These are phyloP conservation scores for Olyra latifolia DNA, from an alignment of 176 grass and related monocot genomes.

Conservation along the genomic window DNA sequence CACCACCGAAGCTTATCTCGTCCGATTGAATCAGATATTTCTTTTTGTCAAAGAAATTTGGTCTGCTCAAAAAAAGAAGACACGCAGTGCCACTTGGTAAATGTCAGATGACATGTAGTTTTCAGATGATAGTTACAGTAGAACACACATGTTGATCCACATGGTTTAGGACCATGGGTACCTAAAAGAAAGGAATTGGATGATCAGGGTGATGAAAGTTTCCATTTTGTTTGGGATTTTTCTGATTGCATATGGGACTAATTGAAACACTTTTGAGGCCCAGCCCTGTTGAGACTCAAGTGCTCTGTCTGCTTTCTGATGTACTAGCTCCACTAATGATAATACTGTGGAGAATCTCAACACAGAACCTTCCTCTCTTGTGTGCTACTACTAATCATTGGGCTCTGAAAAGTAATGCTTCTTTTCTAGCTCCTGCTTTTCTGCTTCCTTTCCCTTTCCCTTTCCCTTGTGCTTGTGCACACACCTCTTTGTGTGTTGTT, in stretches of 20 bases:
- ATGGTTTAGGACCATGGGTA: neutral
- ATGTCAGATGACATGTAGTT: conserved; percentile 22
- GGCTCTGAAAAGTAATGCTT: neutral
- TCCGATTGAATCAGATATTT: conserved; percentile 32
- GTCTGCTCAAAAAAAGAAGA: neutral
- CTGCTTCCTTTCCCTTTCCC: neutral
- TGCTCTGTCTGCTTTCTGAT: neutral
- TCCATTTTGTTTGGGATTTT: neutral
- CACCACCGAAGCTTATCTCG: conserved; percentile 28
- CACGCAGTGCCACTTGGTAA: neutral
- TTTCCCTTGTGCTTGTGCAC: neutral
- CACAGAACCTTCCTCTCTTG: conserved; percentile 3
- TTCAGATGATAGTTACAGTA: conserved; percentile 23
- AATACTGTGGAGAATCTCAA: neutral
- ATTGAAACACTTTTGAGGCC: neutral
- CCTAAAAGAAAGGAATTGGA: neutral
- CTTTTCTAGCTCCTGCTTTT: neutral
- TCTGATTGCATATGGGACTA: neutral
- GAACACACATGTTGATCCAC: conserved; percentile 6
- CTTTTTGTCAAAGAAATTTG: neutral
- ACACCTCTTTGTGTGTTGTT: neutral
- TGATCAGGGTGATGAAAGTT: neutral
- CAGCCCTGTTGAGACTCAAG: too few species aligned
- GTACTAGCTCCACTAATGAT: neutral
- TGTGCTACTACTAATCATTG: conserved; percentile 27